Base-by-base conservation (phyloP, 148 eudicot species). In the Cornus kousa region DNA sequence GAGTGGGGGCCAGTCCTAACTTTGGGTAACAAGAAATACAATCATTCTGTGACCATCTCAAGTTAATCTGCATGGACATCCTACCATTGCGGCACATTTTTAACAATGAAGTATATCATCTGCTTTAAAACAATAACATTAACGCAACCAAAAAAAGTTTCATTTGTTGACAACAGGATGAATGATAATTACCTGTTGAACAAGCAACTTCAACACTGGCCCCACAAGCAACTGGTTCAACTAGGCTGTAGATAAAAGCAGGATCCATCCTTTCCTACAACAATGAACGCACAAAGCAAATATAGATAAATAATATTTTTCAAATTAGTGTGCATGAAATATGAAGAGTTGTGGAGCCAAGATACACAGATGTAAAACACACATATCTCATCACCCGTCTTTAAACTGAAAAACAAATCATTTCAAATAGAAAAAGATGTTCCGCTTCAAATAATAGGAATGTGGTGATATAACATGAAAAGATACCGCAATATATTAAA, bases 181-280 rank as follows among this genome's bases (percentile, higher is more conserved):
- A 72, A 68, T 43, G 24, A 78, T 50, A 46, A 81, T 89, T 91
- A 92, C 97, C 81, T 64, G 80, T 74, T 66, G 84, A 80, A 78
- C 65, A 43, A 73, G 37, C 70, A 75, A 78, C 83, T 74, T 86
- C 89, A 74, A 79, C 79, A 79, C 74, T 72, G 76, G 86, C 62
- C 75, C 67, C 83, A 69, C 28, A 32, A 60, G 67, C 76, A 72
- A 53, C 79, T 60, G 85, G 80, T 79, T 83, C 86, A 66, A 53
- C 74, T 43, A 57, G 67, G 80, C 77, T 72, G 59, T 40, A 39
- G 33, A n/a, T 32, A 77, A 85, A 78, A 68, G 83, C 76, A 72
- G 84, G 46, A 75, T 80, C 81, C 1, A 28, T 48, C 67, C 74
- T 88, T 82, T 59, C 85, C 90, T 89, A 74, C 62, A 83, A 62